Conservation (phyloP, 163 green algal genomes). For the Chlorella variabilis region DNA sequence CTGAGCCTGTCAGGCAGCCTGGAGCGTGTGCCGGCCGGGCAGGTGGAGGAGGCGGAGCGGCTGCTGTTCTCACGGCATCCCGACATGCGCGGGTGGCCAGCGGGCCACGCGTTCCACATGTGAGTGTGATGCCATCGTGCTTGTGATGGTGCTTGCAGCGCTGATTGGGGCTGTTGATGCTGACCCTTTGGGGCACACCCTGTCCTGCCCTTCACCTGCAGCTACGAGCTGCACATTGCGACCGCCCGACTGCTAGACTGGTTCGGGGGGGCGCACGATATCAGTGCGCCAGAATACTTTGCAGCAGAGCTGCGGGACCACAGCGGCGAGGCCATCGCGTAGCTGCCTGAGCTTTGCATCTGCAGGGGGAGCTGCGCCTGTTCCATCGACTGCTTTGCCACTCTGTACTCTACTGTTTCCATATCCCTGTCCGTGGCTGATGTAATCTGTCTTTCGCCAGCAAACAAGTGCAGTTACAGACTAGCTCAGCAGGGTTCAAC, state of each 20-base stretch:
- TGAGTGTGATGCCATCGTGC: constrained; percentile 46
- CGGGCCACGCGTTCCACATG: constrained; percentile 63
- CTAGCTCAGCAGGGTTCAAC: too few relatives aligned
- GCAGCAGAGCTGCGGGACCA: not conserved
- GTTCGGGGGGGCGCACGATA: constrained; percentile 62
- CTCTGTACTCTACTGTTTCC: constrained; percentile 3
- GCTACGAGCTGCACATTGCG: constrained; percentile 63
- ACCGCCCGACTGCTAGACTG: constrained; percentile 64
- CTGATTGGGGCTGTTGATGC: too few relatives aligned
- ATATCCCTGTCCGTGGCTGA: too few relatives aligned
- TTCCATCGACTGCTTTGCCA: not conserved
- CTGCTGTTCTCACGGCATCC: constrained; percentile 67
- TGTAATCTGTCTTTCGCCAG: too few relatives aligned
- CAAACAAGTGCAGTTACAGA: too few relatives aligned
- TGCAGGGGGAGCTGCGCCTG: not conserved
- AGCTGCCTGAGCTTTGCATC: not conserved
- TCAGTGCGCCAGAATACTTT: constrained; percentile 60
- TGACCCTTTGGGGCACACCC: not conserved
- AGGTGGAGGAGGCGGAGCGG: constrained; percentile 20
- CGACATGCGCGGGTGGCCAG: constrained; percentile 64
- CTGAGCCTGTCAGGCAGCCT: constrained; percentile 58
- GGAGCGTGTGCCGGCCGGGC: constrained; percentile 30
- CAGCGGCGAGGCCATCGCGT: too few relatives aligned
- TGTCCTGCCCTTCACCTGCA: constrained; percentile 17
- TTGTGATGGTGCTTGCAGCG: too few relatives aligned